Base-by-base conservation (phyloP, 1,284 basidiomycete genomes). In the Ceratobasidium papillatum region DNA sequence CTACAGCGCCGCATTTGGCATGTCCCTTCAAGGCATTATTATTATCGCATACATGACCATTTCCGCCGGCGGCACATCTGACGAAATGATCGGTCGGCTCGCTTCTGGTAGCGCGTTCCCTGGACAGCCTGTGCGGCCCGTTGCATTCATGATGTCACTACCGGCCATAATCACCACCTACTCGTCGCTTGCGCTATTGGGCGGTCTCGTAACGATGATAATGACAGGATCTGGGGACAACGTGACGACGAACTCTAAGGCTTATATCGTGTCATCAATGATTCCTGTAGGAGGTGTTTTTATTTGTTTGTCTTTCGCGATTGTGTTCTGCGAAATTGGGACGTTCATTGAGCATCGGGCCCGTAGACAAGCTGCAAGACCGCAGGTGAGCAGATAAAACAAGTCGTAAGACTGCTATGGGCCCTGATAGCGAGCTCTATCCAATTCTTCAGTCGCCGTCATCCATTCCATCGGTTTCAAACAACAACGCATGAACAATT, bases 41-140 rank as follows among this genome's bases (percentile, higher is more conserved):
- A 12, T 69, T 12, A 58, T 69, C n/a, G 58, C 66, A 14, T 69
- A 69, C 14, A 69, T 69, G 22, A 69, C 66, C 11, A 59, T 69
- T 14, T n/a, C 54, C n/a, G 66, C 66, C 8, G 66, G 66, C 22
- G 64, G 49, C 1, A 45, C 66, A 0, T 69, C 66, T 17, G 66
- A 69, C 52, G 66, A 69, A 58, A 34, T 38, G 7, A 69, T 69
- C 14, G 51, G 52, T 8, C 52, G 66, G 45, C 38, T 69, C 3
- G 66, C 66, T 2, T n/a, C n/a, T n/a, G n/a, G n/a, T n/a, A n/a
- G n/a, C n/a, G n/a, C n/a, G n/a, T n/a, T n/a, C n/a, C n/a, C n/a
- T n/a, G n/a, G n/a, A n/a, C 36, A 45, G 38, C 9, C 25, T 8
- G 19, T 45, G 14, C 12, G 38, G 47, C 65, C 65, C 2, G 54